A percentile compares a stretch with the other conserved stretches of the same genome.
Evolutionary conservation across 2,329 filamentous ascomycete species (phyloP).

Genomic region (Neofusicoccum sp.): DNA sequence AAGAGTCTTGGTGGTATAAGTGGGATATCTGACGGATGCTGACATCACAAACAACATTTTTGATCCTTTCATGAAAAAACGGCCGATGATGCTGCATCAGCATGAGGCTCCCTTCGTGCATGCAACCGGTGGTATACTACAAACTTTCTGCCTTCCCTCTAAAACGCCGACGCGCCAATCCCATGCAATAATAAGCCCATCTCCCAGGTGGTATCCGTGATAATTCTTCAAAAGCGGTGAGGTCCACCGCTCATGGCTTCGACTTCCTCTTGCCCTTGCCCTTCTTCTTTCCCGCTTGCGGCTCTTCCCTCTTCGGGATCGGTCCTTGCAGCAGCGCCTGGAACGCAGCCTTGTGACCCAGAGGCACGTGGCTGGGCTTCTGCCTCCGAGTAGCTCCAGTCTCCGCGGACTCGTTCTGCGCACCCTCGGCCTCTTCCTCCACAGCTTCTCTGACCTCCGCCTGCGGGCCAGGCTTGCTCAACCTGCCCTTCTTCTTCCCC

Average conservation of each 20-base stretch:
- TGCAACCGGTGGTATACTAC: background rate
- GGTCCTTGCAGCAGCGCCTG: constrained; percentile 19
- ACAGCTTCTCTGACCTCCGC: background rate
- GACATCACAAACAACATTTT: no score
- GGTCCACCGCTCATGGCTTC: background rate
- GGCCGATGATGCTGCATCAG: no score
- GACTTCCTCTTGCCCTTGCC: constrained; percentile 10
- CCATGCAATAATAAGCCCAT: background rate
- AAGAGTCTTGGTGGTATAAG: no score
- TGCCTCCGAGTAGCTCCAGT: background rate
- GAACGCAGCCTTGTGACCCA: constrained; percentile 18
- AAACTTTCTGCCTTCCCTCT: background rate
- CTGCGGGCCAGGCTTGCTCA: background rate
- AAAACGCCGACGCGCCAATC: background rate
- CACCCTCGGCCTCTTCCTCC: background rate
- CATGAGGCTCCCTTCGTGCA: no score
- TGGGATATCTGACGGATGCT: no score
- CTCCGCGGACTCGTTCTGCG: background rate
- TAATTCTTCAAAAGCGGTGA: background rate
- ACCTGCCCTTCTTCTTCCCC: background rate
- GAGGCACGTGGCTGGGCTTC: constrained; percentile 17
- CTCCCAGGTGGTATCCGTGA: background rate
- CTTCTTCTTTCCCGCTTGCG: constrained; percentile 1
- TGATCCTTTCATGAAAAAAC: no score
- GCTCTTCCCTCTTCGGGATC: constrained; percentile 12